phyloP scores from a whole-genome alignment of 257 asterid species.

The Plantago ovata region DNA sequence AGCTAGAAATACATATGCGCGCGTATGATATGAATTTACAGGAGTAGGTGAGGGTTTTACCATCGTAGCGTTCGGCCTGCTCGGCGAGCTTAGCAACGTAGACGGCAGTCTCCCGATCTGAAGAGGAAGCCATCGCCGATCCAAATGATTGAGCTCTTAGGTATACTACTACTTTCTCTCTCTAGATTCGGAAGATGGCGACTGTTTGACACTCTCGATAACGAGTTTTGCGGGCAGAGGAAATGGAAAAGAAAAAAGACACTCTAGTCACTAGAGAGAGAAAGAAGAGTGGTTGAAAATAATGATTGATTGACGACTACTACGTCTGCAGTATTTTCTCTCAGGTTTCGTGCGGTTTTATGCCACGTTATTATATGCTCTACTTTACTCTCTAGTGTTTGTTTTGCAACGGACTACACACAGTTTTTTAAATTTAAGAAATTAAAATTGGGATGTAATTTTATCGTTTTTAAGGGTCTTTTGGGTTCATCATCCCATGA shows the following conservation, averaged over 20 bases:
- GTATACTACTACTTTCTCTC: neutral
- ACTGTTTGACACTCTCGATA: neutral
- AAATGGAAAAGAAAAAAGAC: neutral
- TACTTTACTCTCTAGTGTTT: no score
- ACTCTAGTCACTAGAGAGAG: neutral
- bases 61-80: slow-evolving; percentile 19
- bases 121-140: slow-evolving; percentile 17
- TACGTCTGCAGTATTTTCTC: neutral
- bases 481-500: no score
- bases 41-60: neutral
- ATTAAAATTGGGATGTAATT: no score
- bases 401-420: no score
- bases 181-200: neutral
- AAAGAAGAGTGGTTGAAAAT: slow-evolving; percentile 6
- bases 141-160: neutral
- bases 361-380: no score
- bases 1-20: no score
- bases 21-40: no score
- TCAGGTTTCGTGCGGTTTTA: slow-evolving; percentile 6
- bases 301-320: slow-evolving; percentile 1
- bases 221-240: neutral
- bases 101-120: slow-evolving; percentile 16
- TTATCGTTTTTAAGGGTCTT: no score
- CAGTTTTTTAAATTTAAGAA: no score
- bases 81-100: slow-evolving; percentile 18